phyloP scores from a whole-genome alignment of 2,329 filamentous ascomycete genomes.

The Ophiostoma sp. region DNA sequence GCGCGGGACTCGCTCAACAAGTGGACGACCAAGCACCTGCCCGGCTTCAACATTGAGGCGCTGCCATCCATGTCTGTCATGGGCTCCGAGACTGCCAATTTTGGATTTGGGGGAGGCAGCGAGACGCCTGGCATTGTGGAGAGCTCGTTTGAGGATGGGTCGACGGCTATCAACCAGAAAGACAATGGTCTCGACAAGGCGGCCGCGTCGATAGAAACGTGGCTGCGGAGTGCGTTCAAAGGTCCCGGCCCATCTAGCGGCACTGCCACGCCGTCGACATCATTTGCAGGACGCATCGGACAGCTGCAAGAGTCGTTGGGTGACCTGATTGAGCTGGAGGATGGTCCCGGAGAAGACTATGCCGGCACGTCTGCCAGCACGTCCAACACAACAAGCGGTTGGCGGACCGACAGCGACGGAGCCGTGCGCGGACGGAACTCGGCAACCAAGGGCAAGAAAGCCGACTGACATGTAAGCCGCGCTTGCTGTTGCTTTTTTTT shows the following conservation, averaged over 20 bases:
- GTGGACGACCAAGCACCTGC: constrained; percentile 77
- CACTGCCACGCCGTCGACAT: constrained; percentile 21
- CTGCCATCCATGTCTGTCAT: constrained; percentile 62
- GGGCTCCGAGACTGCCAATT: constrained; percentile 55
- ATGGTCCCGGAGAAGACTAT: constrained; percentile 54
- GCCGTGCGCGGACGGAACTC: constrained; percentile 36
- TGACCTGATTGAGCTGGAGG: constrained; percentile 68
- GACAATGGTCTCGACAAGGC: constrained; percentile 68
- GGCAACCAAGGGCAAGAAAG: constrained; percentile 42
- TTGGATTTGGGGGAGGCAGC: constrained; percentile 43
- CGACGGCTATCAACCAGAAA: constrained; percentile 36
- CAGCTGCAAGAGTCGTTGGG: constrained; percentile 41
- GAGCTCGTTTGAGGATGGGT: constrained; percentile 44
- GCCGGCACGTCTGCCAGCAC: constrained; percentile 23
- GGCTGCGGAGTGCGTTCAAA: constrained; percentile 74
- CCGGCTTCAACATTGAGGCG: constrained; percentile 66
- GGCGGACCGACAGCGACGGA: constrained; percentile 38
- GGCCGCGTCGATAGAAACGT: constrained; percentile 81
- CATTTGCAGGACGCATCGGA: constrained; percentile 24
- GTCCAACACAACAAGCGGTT: constrained; percentile 33
- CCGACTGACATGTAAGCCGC: constrained; percentile 34
- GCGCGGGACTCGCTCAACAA: constrained; percentile 79
- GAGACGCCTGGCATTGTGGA: constrained; percentile 45
- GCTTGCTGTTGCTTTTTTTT: not conserved
- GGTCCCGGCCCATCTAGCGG: constrained; percentile 26